Percentiles rank a stretch among this genome's conserved stretches.
phyloP scores from a whole-genome alignment of 2,329 filamentous ascomycete genomes.

The Aspergillus glaucus region DNA sequence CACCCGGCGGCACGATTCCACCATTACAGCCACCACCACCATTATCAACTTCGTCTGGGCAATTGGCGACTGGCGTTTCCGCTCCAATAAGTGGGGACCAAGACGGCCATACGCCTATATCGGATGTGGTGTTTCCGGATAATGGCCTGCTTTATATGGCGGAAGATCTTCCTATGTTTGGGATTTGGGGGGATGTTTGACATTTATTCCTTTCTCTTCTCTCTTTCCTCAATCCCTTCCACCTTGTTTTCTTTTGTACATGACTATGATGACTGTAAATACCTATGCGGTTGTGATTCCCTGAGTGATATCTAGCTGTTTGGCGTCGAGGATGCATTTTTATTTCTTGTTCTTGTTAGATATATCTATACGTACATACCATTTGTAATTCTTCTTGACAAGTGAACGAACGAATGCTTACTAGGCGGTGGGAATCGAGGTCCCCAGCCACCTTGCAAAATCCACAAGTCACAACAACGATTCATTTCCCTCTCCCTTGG shows the following conservation, averaged over 20 bases:
- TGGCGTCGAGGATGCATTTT: too few species aligned
- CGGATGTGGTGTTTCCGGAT: slow-evolving; percentile 26
- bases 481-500: too few species aligned
- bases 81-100: slow-evolving; percentile 2
- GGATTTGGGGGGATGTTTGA: slow-evolving; percentile 24
- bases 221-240: background rate
- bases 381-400: too few species aligned
- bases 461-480: too few species aligned
- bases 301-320: too few species aligned
- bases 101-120: slow-evolving; percentile 24
- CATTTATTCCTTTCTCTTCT: background rate
- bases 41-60: background rate
- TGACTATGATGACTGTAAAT: too few species aligned
- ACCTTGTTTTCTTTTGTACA: background rate
- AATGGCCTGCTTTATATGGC: slow-evolving; percentile 30
- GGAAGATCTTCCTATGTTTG: slow-evolving; percentile 27
- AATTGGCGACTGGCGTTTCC: background rate
- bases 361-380: too few species aligned
- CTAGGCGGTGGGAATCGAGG: too few species aligned
- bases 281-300: too few species aligned
- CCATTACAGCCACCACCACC: background rate
- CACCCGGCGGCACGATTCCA: slow-evolving; percentile 23
- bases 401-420: too few species aligned
- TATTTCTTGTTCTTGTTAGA: too few species aligned
- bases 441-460: too few species aligned